Evolutionary conservation across 305 asterid genomes (phyloP), one percentile per base, ranked within the genome.

Genomic region (Nicotiana rustica): DNA sequence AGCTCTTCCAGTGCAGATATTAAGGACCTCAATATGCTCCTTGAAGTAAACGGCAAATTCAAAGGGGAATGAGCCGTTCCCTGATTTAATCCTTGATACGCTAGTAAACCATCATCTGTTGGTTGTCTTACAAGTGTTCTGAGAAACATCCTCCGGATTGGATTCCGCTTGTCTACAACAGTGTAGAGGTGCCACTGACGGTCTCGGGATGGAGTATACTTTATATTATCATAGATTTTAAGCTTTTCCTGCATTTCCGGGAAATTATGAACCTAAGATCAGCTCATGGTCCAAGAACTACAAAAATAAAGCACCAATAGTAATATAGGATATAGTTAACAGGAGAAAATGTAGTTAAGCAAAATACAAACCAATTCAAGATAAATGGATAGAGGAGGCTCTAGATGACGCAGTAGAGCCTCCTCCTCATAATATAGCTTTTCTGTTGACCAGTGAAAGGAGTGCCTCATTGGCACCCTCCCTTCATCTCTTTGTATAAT

Each of bases 131-230:
- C 94, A 61, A 97, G 95, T 65, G 99, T 97, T 88, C 99, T 89
- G 70, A 97, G 95, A 88, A 92, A 97, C 95, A 91, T 89, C 90
- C 99, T 92, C 84, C 88, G 93, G 82, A 92, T 84, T 55, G 91
- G 91, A 59, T 86, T 83, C 29, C 92, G 91, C 90, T 92, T 95
- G 86, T 95, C 98, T 8, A 82, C 76, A 82, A 95, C 96, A 21
- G 98, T 93, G 86, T 97, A 97, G 56, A 93, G 92, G 91, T 97
- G 99, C 99, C 99, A 97, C 87, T 97, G 99, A 71, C 98, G 92
- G 87, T 97, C 99, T 71, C 99, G 93, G 71, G 99, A 97, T 80
- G 98, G 94, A 61, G 99, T 93, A 79, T 95, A 93, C 75, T 95
- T 88, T 81, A 92, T 93, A 85, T 91, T 90, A 35, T 89, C 94